Evolutionary conservation across 306 rosid genomes (phyloP), one percentile per base, ranked within the genome.

Genomic region (Astragalus membranaceus): DNA sequence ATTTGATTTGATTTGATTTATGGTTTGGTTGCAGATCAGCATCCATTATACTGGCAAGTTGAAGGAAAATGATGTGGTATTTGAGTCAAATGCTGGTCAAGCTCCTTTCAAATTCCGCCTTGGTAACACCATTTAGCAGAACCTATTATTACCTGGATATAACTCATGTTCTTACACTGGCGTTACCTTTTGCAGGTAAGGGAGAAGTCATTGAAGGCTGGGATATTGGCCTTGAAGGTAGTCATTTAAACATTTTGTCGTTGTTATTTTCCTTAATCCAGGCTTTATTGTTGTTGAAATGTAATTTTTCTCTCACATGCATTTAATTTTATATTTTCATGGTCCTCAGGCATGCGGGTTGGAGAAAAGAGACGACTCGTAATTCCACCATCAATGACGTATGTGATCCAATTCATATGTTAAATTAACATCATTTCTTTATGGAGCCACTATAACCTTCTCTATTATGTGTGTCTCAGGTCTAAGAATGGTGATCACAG

Each of bases 191-290:
- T 79, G 64, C 88, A 93, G 98, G 98, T 52, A 69, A 60, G 54
- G 87, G 93, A 57, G 59, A 69, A 74, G 96, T 88, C 67, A 71
- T 85, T 3, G 33, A 78, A 15, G 94, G 96, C 67, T 90, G 87
- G 97, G 90, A 93, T 67, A 81, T 78, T 71, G 97, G 96, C 46
- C 80, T 93, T 72, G 90, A 88, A 75, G 98, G 98, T 92, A 86
- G 55, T 63, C 32, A 35, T 39, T 61, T 11, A 7, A 70, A 42
- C 46, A 73, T 64, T 64, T 42, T 70, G 5, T 67, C 73, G 53
- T 61, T 47, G 62, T 67, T 67, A 20, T 77, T 51, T 52, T 39
- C 37, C 37, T 64, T 43, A 8, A 4, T 41, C 26, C 32, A 36
- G 66, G 39, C 37, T 70, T 36, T 52, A 2, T 12, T n/a, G 59